A percentile compares a stretch with the other conserved stretches of the same genome.
phyloP scores from a whole-genome alignment of 352 stramenopile species.

The Aphanomyces astaci region DNA sequence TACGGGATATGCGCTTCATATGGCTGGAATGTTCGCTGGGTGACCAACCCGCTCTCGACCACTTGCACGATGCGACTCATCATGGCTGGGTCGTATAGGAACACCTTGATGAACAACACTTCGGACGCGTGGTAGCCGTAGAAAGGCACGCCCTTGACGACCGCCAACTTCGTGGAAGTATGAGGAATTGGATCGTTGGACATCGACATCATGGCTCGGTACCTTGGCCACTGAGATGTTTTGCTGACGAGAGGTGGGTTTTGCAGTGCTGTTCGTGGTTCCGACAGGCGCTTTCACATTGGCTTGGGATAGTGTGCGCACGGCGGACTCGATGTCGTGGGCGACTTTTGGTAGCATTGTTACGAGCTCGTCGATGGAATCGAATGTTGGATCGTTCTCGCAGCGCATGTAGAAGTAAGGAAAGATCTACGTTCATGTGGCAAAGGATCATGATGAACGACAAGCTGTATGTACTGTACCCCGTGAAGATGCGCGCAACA shows the following conservation, averaged over 20 bases:
- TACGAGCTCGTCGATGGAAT: slow-evolving; percentile 50
- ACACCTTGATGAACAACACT: slow-evolving; percentile 83
- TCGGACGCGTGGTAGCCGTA: slow-evolving; percentile 78
- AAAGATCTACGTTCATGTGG: slow-evolving; percentile 53
- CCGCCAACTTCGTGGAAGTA: slow-evolving; percentile 44
- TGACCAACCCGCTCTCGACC: slow-evolving; percentile 75
- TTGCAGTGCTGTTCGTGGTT: neutral
- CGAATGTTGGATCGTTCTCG: slow-evolving; percentile 54
- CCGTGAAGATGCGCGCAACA: slow-evolving; percentile 84
- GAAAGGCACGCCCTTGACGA: slow-evolving; percentile 82
- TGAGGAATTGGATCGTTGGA: no score
- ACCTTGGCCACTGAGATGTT: no score
- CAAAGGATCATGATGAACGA: no score
- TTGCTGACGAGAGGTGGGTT: no score
- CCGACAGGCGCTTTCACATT: slow-evolving; percentile 21
- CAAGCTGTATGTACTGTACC: slow-evolving; percentile 26
- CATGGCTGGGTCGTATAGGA: slow-evolving; percentile 75
- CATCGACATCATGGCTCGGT: no score
- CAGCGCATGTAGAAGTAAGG: slow-evolving; percentile 85
- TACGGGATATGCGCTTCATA: slow-evolving; percentile 88
- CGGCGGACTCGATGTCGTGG: slow-evolving; percentile 53
- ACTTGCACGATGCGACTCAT: slow-evolving; percentile 58
- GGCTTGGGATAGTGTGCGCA: slow-evolving; percentile 42
- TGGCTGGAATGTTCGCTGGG: slow-evolving; percentile 65
- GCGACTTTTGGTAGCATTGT: slow-evolving; percentile 57